A percentile compares a stretch with the other conserved stretches of the same genome.
These are phyloP conservation scores for Russula earlei DNA, from an alignment of 768 basidiomycete species.

Conservation along the genomic window DNA sequence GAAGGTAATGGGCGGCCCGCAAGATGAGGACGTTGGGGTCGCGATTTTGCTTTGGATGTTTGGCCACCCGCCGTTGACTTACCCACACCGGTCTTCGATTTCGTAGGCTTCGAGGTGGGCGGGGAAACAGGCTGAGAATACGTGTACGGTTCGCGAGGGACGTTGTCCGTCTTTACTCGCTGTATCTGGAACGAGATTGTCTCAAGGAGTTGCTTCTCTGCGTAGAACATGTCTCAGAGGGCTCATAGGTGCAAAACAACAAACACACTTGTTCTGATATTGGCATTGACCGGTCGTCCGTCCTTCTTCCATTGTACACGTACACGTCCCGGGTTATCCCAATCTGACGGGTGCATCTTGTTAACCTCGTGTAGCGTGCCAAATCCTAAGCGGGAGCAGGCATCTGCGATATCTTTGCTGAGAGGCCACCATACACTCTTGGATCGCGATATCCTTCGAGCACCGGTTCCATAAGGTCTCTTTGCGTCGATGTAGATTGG, in stretches of 20 bases:
- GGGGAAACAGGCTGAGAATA: conserved; percentile 23
- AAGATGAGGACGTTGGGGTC: conserved; percentile 19
- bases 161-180: conserved; percentile 55
- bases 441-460: conserved; percentile 68
- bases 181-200: conserved; percentile 69
- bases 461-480: conserved; percentile 73
- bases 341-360: conserved; percentile 90
- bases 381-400: conserved; percentile 65
- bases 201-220: conserved; percentile 70
- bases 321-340: conserved; percentile 96
- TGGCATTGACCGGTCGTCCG: conserved; percentile 50
- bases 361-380: conserved; percentile 80
- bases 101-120: conserved; percentile 26
- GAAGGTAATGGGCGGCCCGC: conserved; percentile 41
- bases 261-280: conserved; percentile 67
- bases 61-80: conserved; percentile 22
- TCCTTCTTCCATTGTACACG: conserved; percentile 89
- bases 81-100: conserved; percentile 18
- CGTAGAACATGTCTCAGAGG: background rate
- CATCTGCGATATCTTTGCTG: conserved; percentile 86
- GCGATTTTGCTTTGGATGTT: conserved; percentile 21
- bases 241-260: background rate
- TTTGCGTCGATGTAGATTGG: conserved; percentile 97
- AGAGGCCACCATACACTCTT: conserved; percentile 93
- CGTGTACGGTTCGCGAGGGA: conserved; percentile 57